phyloP scores from a whole-genome alignment of 139 green algal species.

The Ettlia oleoabundans region DNA sequence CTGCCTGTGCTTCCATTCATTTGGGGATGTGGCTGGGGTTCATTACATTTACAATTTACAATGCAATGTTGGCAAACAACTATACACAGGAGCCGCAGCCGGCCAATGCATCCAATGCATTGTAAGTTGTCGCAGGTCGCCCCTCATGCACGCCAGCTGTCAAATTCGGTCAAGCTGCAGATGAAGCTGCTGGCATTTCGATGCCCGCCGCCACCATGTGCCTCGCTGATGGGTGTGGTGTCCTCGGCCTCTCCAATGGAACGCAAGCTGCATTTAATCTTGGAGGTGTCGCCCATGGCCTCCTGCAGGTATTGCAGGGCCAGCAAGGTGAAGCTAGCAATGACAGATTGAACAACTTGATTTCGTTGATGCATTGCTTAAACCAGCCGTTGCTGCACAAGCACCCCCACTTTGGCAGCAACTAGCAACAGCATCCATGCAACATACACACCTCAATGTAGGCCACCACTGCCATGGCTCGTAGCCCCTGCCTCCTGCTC shows the following conservation, averaged over 20 bases:
- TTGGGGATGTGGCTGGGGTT: background rate
- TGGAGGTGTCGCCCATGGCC: constrained; percentile 30
- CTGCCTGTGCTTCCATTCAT: no score
- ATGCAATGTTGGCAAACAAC: background rate
- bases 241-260: constrained; percentile 55
- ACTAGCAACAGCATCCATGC: no score
- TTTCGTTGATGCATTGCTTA: no score
- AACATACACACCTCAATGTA: constrained; percentile 50
- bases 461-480: constrained; percentile 38
- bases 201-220: constrained; percentile 63
- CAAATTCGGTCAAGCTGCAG: constrained; percentile 23
- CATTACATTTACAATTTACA: background rate
- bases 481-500: constrained; percentile 32
- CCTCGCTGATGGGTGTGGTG: constrained; percentile 43
- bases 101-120: no score
- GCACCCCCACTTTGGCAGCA: no score
- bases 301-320: constrained; percentile 26
- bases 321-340: no score
- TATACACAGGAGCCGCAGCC: background rate
- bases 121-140: no score
- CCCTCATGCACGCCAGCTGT: constrained; percentile 36
- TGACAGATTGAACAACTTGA: no score
- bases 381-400: background rate
- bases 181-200: constrained; percentile 56
- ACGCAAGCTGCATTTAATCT: constrained; percentile 64